phyloP scores from a whole-genome alignment of 805 yeast species.

The Kregervanrija pseudodelftensis region DNA sequence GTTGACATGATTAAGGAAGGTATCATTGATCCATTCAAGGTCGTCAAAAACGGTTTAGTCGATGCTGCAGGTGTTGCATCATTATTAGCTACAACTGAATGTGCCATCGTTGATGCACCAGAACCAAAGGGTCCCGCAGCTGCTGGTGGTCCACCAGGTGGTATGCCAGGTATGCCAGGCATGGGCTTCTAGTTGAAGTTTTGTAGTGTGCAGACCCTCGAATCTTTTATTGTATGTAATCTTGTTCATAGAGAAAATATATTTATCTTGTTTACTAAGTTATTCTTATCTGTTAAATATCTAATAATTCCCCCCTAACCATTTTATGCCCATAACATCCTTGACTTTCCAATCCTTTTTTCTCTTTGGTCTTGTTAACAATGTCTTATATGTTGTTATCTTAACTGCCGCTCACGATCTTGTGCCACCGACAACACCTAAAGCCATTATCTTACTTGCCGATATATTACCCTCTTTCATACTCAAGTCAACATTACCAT shows the following conservation, averaged over 20 bases:
- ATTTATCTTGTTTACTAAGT: too few species aligned
- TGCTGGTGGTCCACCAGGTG: constrained; percentile 46
- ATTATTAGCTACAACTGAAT: constrained; percentile 94
- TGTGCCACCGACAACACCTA: constrained; percentile 78
- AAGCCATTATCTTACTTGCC: constrained; percentile 76
- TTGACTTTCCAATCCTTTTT: constrained; percentile 43
- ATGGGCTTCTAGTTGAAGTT: constrained; percentile 18
- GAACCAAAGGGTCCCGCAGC: constrained; percentile 57
- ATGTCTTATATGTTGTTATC: constrained; percentile 85
- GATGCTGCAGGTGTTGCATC: constrained; percentile 98
- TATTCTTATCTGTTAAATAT: too few species aligned
- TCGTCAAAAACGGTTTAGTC: constrained; percentile 88
- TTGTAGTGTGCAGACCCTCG: too few species aligned
- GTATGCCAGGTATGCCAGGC: constrained; percentile 58
- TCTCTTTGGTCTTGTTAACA: constrained; percentile 80
- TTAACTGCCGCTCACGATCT: constrained; percentile 88
- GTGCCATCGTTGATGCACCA: constrained; percentile 95
- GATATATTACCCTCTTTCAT: constrained; percentile 81
- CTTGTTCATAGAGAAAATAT: too few species aligned
- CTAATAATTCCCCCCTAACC: too few species aligned
- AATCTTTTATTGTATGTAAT: too few species aligned
- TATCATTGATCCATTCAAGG: constrained; percentile 98
- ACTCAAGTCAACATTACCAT: constrained; percentile 70
- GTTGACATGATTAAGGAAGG: constrained; percentile 96
- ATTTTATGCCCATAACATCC: neutral